Evolutionary conservation across 2,329 filamentous ascomycete species (phyloP).

Genomic region (Fusarium albosuccineum): DNA sequence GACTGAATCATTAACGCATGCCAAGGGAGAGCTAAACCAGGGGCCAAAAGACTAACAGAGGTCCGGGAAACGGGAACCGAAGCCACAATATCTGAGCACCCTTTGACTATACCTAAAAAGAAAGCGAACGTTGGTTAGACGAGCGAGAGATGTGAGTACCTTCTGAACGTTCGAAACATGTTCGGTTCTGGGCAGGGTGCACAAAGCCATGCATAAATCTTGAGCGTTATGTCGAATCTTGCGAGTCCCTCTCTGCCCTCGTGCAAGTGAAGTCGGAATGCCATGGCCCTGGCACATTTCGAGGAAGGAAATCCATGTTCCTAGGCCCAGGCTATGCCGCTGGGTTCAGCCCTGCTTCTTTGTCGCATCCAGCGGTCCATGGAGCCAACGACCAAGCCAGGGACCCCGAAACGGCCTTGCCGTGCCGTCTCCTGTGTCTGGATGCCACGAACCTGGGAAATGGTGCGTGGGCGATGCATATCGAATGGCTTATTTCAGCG

Average conservation of each 20-base stretch:
- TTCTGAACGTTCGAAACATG: too few species aligned
- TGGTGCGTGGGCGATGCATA: background rate
- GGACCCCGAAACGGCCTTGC: constrained; percentile 3
- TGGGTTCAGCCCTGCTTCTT: constrained; percentile 7
- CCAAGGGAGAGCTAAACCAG: background rate
- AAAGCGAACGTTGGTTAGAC: background rate
- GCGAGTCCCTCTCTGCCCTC: background rate
- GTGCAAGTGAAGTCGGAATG: background rate
- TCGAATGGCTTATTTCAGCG: too few species aligned
- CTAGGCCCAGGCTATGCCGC: background rate
- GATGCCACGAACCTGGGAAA: background rate
- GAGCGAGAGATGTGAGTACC: too few species aligned
- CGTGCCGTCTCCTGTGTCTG: background rate
- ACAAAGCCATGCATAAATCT: background rate
- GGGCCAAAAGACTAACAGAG: background rate
- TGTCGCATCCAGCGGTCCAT: background rate
- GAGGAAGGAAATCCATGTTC: constrained; percentile 15
- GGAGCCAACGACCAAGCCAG: background rate
- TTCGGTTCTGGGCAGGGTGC: background rate
- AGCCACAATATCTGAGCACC: background rate
- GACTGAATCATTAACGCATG: background rate
- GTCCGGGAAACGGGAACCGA: background rate
- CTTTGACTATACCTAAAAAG: background rate
- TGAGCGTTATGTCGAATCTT: too few species aligned
- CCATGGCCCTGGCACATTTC: background rate